Evolutionary conservation across 1,284 basidiomycete species (phyloP).

Genomic region (Coriolopsis trogii): DNA sequence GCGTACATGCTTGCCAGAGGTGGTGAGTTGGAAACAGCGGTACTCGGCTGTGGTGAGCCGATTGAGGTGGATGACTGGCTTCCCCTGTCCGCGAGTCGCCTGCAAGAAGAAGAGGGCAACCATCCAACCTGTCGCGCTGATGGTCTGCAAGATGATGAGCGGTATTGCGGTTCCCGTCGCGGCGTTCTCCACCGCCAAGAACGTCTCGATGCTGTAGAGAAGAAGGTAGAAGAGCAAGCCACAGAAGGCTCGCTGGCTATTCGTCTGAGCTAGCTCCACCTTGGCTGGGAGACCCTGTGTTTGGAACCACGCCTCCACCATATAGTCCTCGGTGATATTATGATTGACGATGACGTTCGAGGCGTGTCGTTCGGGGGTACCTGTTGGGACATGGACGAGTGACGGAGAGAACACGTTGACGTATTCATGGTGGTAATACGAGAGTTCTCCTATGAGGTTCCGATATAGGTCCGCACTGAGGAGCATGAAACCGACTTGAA

Average conservation of each 20-base stretch:
- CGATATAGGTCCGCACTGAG: slow-evolving; percentile 19
- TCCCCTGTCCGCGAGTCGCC: slow-evolving; percentile 7
- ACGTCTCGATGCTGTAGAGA: slow-evolving; percentile 15
- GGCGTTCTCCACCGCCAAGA: slow-evolving; percentile 11
- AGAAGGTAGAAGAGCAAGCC: slow-evolving; percentile 10
- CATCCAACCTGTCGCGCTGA: slow-evolving; percentile 9
- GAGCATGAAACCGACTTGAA: slow-evolving; percentile 16
- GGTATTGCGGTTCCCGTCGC: slow-evolving; percentile 10
- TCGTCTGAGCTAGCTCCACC: slow-evolving; percentile 13
- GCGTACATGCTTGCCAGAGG: slow-evolving; percentile 14
- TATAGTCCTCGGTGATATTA: slow-evolving; percentile 18
- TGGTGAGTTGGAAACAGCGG: slow-evolving; percentile 17
- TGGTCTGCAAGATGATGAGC: slow-evolving; percentile 8
- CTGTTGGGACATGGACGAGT: slow-evolving; percentile 13
- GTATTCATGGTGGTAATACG: slow-evolving; percentile 16
- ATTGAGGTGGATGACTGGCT: slow-evolving; percentile 13
- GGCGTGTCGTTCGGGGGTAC: slow-evolving; percentile 17
- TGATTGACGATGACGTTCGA: slow-evolving; percentile 17
- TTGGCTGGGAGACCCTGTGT: slow-evolving; percentile 16
- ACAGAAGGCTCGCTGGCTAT: slow-evolving; percentile 6
- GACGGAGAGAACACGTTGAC: slow-evolving; percentile 17
- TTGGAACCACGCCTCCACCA: slow-evolving; percentile 21
- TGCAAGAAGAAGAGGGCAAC: slow-evolving; percentile 8
- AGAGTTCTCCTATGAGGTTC: slow-evolving; percentile 17
- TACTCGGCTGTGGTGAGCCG: slow-evolving; percentile 11